These are phyloP conservation scores for Pachyrhizus erosus DNA, from an alignment of 306 rosid genomes.

Conservation along the genomic window DNA sequence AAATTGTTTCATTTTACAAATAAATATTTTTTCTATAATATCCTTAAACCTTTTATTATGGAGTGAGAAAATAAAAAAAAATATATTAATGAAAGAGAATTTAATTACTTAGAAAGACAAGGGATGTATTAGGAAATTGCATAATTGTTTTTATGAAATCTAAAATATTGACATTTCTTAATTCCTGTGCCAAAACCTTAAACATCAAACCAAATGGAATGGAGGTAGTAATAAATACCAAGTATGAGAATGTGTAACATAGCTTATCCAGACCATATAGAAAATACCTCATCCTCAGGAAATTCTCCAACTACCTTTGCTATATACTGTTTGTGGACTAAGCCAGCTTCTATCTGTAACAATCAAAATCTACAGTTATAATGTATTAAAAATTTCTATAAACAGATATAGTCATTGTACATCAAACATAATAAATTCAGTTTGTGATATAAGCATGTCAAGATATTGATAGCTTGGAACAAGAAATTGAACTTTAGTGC, in stretches of 20 bases:
- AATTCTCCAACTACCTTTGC: conserved; percentile 83
- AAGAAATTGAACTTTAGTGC: conserved; percentile 28
- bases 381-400: conserved; percentile 1
- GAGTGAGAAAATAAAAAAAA: neutral
- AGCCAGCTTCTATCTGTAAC: conserved; percentile 86
- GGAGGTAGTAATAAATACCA: neutral
- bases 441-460: neutral
- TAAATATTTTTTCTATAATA: neutral
- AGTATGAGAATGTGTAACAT: conserved; percentile 25
- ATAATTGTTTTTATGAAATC: too few relatives aligned
- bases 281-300: conserved; percentile 70
- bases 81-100: neutral
- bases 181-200: neutral
- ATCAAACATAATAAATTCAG: neutral
- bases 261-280: conserved; percentile 43
- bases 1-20: neutral
- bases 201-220: neutral
- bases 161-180: too few relatives aligned
- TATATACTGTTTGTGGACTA: conserved; percentile 78
- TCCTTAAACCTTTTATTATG: neutral
- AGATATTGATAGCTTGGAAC: conserved; percentile 14
- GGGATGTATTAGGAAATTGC: neutral
- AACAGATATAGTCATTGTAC: conserved; percentile 1
- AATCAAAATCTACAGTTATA: conserved; percentile 25
- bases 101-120: neutral